Conservation (phyloP, 352 stramenopile species). For the Globisporangium orthogonon region DNA sequence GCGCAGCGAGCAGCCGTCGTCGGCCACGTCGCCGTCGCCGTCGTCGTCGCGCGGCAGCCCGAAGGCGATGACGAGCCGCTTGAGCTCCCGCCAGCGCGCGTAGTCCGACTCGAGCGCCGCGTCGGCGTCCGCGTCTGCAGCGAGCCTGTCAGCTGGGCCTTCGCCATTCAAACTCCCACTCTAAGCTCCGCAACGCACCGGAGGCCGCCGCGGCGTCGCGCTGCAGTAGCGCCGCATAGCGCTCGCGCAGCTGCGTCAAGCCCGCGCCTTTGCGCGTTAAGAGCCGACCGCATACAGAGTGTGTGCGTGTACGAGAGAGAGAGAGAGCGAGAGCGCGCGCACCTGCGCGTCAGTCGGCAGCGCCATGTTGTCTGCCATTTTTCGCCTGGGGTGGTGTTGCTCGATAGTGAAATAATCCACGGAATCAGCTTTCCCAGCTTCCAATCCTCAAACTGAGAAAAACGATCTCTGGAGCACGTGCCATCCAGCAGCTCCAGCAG, state of each 20-base stretch:
- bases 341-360: constrained; percentile 21
- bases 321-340: background rate
- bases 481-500: background rate
- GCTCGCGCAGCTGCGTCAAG: constrained; percentile 25
- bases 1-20: constrained; percentile 46
- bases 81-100: constrained; percentile 75
- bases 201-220: constrained; percentile 33
- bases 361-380: background rate
- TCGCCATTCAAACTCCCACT: background rate
- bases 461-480: background rate
- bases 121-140: constrained; percentile 24
- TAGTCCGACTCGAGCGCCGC: constrained; percentile 50
- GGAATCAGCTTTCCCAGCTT: background rate
- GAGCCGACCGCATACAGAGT: background rate
- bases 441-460: constrained; percentile 1
- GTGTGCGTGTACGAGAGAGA: background rate
- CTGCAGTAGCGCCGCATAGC: constrained; percentile 40
- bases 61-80: constrained; percentile 75
- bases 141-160: background rate
- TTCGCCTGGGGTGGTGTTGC: background rate
- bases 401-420: background rate
- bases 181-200: constrained; percentile 18
- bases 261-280: background rate
- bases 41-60: constrained; percentile 53
- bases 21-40: background rate